Evolutionary conservation across 2,329 filamentous ascomycete species (phyloP).

Genomic region (Penicillium sumatraense): DNA sequence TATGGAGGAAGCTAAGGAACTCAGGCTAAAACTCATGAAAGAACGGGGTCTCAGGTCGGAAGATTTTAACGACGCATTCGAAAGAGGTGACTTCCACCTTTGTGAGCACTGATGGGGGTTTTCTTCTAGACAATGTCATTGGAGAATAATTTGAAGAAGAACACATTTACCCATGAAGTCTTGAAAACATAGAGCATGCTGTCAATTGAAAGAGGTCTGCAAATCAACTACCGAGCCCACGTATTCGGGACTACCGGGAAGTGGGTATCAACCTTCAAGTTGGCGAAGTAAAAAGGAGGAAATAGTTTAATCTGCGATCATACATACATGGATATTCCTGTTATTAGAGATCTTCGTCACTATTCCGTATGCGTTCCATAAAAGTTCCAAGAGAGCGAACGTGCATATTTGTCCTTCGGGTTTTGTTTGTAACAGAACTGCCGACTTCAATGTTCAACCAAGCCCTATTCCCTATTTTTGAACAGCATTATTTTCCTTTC

Average conservation of each 20-base stretch:
- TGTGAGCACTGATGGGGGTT: constrained; percentile 7
- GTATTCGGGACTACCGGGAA: not conserved
- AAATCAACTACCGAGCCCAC: too few relatives aligned
- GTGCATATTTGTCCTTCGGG: not conserved
- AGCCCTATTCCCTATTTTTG: too few relatives aligned
- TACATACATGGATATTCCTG: too few relatives aligned
- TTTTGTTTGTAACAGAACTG: not conserved
- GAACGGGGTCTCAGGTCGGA: constrained; percentile 27
- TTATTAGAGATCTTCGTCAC: not conserved
- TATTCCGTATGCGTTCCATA: not conserved
- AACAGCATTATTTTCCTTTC: too few relatives aligned
- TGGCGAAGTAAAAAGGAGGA: too few relatives aligned
- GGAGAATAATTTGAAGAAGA: not conserved
- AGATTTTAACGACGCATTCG: not conserved
- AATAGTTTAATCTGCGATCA: too few relatives aligned
- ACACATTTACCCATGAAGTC: not conserved
- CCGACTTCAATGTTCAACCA: not conserved
- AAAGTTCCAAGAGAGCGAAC: not conserved
- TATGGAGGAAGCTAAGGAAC: constrained; percentile 43
- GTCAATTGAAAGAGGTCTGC: too few relatives aligned
- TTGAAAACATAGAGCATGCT: too few relatives aligned
- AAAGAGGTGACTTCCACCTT: not conserved
- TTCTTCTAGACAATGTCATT: not conserved
- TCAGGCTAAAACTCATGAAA: constrained; percentile 46
- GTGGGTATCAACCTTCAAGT: not conserved